These are phyloP conservation scores for Ophiocordyceps unilateralis DNA, from an alignment of 2,329 filamentous ascomycete genomes.

Conservation along the genomic window DNA sequence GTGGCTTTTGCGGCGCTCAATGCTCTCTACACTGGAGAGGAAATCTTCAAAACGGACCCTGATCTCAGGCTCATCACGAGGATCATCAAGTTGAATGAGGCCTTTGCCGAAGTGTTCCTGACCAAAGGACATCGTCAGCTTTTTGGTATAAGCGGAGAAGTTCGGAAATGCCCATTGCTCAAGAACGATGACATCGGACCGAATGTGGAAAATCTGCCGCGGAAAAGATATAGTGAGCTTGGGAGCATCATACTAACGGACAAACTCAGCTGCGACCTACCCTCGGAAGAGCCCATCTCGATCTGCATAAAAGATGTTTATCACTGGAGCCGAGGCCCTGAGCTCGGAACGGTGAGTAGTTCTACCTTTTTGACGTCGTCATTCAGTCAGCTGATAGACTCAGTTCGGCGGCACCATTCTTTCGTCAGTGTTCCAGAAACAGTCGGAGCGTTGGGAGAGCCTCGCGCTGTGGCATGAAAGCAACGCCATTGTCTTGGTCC, in stretches of 20 bases:
- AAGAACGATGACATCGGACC: not conserved
- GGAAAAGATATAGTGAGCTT: slow-evolving; percentile 2
- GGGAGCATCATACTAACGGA: slow-evolving; percentile 1
- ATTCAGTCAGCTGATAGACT: not conserved
- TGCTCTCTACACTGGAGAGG: slow-evolving; percentile 15
- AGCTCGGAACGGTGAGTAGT: slow-evolving; percentile 2
- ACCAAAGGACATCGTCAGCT: no score
- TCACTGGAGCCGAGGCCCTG: slow-evolving; percentile 1
- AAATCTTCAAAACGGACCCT: slow-evolving; percentile 10
- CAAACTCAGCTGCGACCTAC: not conserved
- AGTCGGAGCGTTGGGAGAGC: slow-evolving; percentile 33
- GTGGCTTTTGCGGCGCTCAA: slow-evolving; percentile 15
- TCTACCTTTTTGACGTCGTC: not conserved
- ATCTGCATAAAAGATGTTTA: slow-evolving; percentile 10
- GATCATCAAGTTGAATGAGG: slow-evolving; percentile 19
- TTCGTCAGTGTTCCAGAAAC: slow-evolving; percentile 28
- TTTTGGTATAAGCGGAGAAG: slow-evolving; percentile 2
- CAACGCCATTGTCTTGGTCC: slow-evolving; percentile 31
- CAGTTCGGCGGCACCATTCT: slow-evolving; percentile 24
- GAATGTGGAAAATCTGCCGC: not conserved
- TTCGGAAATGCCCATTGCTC: no score
- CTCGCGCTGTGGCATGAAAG: slow-evolving; percentile 31
- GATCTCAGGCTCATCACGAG: slow-evolving; percentile 19
- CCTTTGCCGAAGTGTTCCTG: slow-evolving; percentile 14
- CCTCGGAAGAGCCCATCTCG: not conserved